Base-by-base conservation (phyloP, 371 early-diverging fungal genomes). In the Thermomucor indicae-seudaticae region DNA sequence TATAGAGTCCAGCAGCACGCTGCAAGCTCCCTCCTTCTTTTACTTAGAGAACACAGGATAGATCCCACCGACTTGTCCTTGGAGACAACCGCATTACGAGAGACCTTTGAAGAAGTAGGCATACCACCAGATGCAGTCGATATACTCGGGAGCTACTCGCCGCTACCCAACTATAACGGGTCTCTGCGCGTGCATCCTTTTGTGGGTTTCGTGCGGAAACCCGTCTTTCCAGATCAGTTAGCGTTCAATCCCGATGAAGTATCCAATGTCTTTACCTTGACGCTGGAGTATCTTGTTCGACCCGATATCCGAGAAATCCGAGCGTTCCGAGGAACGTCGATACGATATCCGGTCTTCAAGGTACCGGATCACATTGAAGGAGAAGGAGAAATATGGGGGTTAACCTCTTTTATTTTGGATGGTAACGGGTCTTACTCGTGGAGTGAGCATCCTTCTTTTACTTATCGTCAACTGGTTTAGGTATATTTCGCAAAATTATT, bases 91-190 rank as follows among this genome's bases (percentile, higher is more conserved):
- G 93, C 93, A 4, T 52, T 93, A 34, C 75, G 96, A 23, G 96
- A 94, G 55, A 88, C 92, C 8, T 38, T 63, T 14, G 95, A 96
- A 62, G 96, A 96, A 58, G 72, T 93, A n/a, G 85, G 81, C 0
- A 67, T 93, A 6, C 43, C 53, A 0, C 51, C 78, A 0, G 50
- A 50, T 0, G 43, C 63, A 4, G 71, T 93, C 0, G 73, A 78
- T 12, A 55, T 91, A 6, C 59, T 95, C 7, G 94, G 94, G 0
- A 55, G 61, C 37, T 75, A 84, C 52, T 68, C 81, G 3, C 51
- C 85, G 4, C 51, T 91, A 41, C 91, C 92, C 4, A 84, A 86
- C 60, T 67, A 78, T 44, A 67, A 70, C 14, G 67, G 73, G 1
- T 77, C 80, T 7, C 70, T 90, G 27, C 67, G 80, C 17, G 89